These are phyloP conservation scores for Camellia lanceoleosa DNA, from an alignment of 148 eudicot genomes.

Conservation along the genomic window DNA sequence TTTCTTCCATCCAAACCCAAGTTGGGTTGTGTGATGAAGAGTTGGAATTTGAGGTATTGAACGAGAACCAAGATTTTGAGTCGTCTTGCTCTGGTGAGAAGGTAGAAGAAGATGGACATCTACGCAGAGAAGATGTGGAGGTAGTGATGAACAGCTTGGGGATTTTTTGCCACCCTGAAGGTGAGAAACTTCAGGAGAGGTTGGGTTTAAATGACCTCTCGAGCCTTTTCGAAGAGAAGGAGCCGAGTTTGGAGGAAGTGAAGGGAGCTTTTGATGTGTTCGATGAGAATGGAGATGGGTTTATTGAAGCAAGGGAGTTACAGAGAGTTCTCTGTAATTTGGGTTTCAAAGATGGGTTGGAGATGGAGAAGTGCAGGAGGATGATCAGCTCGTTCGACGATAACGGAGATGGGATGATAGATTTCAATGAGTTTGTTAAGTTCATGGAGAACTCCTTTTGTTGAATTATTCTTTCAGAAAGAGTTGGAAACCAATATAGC, in stretches of 20 bases:
- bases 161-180: conserved; percentile 21
- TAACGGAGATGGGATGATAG: conserved; percentile 47
- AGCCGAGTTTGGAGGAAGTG: conserved; percentile 53
- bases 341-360: conserved; percentile 43
- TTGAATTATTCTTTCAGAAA: conserved; percentile 3
- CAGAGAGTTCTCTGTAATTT: conserved; percentile 43
- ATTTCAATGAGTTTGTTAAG: conserved; percentile 46
- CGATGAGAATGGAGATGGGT: conserved; percentile 67
- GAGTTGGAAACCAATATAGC: not conserved
- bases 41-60: not conserved
- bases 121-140: conserved; percentile 30
- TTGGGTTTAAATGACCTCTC: conserved; percentile 21
- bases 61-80: not conserved
- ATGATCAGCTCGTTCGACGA: conserved; percentile 50
- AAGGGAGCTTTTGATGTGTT: conserved; percentile 59
- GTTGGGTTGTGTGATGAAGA: not conserved
- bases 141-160: conserved; percentile 45
- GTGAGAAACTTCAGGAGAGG: conserved; percentile 18
- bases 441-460: conserved; percentile 31
- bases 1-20: conserved; percentile 4
- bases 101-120: conserved; percentile 15
- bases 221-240: conserved; percentile 48
- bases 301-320: conserved; percentile 60
- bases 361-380: conserved; percentile 36
- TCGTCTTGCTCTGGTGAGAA: not conserved